These are phyloP conservation scores for Platismatia glauca DNA, from an alignment of 495 filamentous ascomycete species.

Conservation along the genomic window DNA sequence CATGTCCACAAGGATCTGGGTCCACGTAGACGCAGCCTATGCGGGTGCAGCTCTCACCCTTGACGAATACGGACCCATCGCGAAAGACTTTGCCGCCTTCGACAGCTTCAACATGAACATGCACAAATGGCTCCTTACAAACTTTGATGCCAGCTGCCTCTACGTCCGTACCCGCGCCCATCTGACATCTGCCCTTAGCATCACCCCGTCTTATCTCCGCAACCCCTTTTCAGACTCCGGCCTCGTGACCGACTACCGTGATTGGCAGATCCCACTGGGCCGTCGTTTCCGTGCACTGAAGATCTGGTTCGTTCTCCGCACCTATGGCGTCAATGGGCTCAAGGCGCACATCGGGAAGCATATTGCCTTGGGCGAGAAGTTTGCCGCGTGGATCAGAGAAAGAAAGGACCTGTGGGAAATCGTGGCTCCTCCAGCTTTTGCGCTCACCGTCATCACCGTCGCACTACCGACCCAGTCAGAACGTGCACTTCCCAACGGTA, in stretches of 20 bases:
- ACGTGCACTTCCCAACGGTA: not conserved
- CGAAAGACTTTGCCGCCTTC: conserved; percentile 52
- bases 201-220: conserved; percentile 74
- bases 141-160: conserved; percentile 84
- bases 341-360: conserved; percentile 61
- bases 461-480: conserved; percentile 26
- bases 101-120: conserved; percentile 93
- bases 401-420: conserved; percentile 71
- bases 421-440: conserved; percentile 65
- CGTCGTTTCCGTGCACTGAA: conserved; percentile 87
- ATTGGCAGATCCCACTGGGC: conserved; percentile 97
- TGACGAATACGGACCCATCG: conserved; percentile 68
- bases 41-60: conserved; percentile 77
- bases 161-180: conserved; percentile 67
- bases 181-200: conserved; percentile 68
- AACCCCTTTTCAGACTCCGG: conserved; percentile 74
- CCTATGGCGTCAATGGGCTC: conserved; percentile 74
- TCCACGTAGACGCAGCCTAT: conserved; percentile 95
- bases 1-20: conserved; percentile 51
- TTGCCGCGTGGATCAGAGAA: conserved; percentile 47
- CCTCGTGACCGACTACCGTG: conserved; percentile 89
- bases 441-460: conserved; percentile 67
- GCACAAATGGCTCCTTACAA: conserved; percentile 96
- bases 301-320: conserved; percentile 93
- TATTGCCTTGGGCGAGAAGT: conserved; percentile 59